Evolutionary conservation across 2,329 filamentous ascomycete genomes (phyloP), one percentile per base, ranked within the genome.

Genomic region (Diplodia intermedia): DNA sequence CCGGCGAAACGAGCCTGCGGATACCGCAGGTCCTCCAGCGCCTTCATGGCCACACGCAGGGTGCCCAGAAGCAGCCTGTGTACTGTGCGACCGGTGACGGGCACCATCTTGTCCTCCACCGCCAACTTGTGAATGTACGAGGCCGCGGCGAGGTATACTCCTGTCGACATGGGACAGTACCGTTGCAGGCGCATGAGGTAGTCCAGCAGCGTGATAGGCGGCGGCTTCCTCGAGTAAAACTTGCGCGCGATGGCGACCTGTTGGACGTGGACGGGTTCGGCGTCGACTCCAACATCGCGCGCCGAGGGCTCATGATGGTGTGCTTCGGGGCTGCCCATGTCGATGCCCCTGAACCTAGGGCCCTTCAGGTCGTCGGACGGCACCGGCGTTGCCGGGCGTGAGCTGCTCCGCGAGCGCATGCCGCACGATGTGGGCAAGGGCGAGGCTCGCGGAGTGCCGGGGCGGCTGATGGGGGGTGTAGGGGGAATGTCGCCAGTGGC

Each of bases 141-240:
- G 56, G 91, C 93, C 4, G 94, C 90, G 1, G 94, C 93, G 31
- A 99, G 88, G 80, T 97, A 97, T 11, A 98, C 94, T 29, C 90
- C 94, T 0, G 94, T 93, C 70, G 92, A 96, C 87, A 97, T 93
- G 3, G 95, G 94, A 75, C 94, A 98, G 81, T 91, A 97, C 68
- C 88, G 88, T 80, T 98, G 94, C 69, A 98, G 87, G 18, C 94
- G 91, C 74, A 89, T 84, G 29, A 98, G 86, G 76, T 98, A 99
- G 71, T 95, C 91, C 75, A 90, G 88, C 56, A 97, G 85, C 43
- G 89, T 86, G 71, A 98, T 94, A 12, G 91, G 90, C 23, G 95
- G 94, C 18, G 93, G 89, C 62, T 89, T 88, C 77, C 95, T 97
- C 71, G 91, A 94, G 82, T 95, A 96, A 80, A 99, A 99, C 75